A percentile compares a stretch with the other conserved stretches of the same genome.
Evolutionary conservation across 768 basidiomycete species (phyloP).

Genomic region (Hygrophorus pudorinus): DNA sequence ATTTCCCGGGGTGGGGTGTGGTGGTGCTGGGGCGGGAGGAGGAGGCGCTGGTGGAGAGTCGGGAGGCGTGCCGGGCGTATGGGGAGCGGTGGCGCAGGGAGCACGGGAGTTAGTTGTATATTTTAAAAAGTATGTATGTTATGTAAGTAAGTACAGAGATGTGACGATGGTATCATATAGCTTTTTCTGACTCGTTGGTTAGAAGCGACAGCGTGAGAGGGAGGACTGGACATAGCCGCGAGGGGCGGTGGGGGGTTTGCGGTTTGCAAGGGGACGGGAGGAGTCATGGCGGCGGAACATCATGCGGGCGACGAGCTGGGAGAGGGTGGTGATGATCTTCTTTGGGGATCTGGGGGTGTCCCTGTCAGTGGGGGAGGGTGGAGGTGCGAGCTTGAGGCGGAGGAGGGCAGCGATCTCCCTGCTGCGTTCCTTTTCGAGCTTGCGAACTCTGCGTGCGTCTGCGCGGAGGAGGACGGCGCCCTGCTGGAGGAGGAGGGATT

Average conservation of each 20-base stretch:
- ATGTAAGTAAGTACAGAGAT: no score
- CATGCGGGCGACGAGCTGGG: constrained; percentile 13
- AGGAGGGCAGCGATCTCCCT: constrained; percentile 48
- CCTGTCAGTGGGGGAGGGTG: constrained; percentile 1
- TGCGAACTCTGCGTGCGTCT: constrained; percentile 35
- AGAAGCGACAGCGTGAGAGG: background rate
- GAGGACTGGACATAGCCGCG: background rate
- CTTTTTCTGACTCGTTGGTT: no score
- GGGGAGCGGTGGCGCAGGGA: no score
- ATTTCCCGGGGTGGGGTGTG: no score
- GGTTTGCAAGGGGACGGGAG: constrained; percentile 4
- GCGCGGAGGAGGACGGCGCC: constrained; percentile 27
- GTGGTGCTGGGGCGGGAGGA: no score
- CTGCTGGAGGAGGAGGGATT: constrained; percentile 21
- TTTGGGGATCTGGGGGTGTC: constrained; percentile 5
- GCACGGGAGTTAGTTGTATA: no score
- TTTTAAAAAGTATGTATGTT: no score
- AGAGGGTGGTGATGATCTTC: constrained; percentile 9
- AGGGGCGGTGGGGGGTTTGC: background rate
- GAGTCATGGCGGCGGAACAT: constrained; percentile 11
- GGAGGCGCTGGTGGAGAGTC: no score
- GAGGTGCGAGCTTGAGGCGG: constrained; percentile 47
- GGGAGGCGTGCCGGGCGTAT: no score
- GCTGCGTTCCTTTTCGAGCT: constrained; percentile 42
- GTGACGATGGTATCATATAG: no score